A percentile compares a stretch with the other conserved stretches of the same genome.
Evolutionary conservation across 495 filamentous ascomycete genomes (phyloP).

Genomic region (Lasiosphaeris hirsuta): DNA sequence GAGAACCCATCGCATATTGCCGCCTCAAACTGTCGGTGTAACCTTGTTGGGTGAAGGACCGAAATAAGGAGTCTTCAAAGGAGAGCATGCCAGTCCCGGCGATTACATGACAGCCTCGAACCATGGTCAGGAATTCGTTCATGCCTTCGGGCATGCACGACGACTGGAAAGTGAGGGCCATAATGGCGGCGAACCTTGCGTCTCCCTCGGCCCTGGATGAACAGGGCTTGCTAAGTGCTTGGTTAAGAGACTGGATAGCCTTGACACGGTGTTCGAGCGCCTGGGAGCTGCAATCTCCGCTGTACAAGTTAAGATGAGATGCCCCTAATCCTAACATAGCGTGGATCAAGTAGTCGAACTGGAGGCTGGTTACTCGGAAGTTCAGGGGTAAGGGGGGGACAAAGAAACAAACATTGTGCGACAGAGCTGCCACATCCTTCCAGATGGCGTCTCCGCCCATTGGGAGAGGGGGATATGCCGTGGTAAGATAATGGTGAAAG

Average conservation of each 20-base stretch:
- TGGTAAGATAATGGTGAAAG: constrained; percentile 55
- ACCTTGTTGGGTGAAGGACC: constrained; percentile 27
- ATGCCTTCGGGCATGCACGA: constrained; percentile 52
- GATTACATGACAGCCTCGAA: constrained; percentile 49
- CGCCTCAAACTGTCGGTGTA: constrained; percentile 20
- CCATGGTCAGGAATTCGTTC: constrained; percentile 53
- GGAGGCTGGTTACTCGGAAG: background rate
- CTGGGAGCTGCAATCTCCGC: constrained; percentile 19
- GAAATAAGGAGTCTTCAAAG: constrained; percentile 39
- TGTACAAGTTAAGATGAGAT: constrained; percentile 40
- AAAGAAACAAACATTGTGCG: constrained; percentile 41
- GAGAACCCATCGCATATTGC: background rate
- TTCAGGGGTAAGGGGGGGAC: background rate
- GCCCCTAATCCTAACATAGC: constrained; percentile 51
- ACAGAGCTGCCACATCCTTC: constrained; percentile 46
- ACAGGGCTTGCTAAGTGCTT: constrained; percentile 33
- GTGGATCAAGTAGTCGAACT: constrained; percentile 45
- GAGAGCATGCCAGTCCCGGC: constrained; percentile 32
- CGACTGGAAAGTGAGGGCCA: constrained; percentile 53
- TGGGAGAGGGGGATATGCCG: constrained; percentile 53
- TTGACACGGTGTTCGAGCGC: constrained; percentile 48
- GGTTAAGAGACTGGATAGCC: constrained; percentile 45
- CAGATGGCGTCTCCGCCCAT: constrained; percentile 48
- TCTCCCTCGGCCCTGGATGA: constrained; percentile 38
- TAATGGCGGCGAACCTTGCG: constrained; percentile 47